Conservation (phyloP, 768 basidiomycete genomes). For the Tylopilus sp. region DNA sequence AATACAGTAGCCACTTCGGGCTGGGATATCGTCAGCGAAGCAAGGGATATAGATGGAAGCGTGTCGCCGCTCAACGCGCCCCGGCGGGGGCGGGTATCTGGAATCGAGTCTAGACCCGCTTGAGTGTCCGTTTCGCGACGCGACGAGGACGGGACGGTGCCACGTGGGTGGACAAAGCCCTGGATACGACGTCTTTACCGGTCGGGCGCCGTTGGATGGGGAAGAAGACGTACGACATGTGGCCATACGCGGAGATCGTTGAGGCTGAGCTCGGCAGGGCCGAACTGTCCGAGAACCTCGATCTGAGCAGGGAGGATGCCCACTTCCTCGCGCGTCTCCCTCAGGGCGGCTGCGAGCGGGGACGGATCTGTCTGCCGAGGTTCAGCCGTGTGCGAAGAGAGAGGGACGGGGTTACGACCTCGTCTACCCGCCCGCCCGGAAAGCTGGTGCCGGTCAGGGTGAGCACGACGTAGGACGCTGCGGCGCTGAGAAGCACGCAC, state of each 20-base stretch:
- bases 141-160: neutral
- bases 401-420: no score
- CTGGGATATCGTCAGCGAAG: constrained; percentile 48
- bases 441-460: constrained; percentile 46
- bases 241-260: constrained; percentile 69
- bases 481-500: constrained; percentile 39
- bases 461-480: neutral
- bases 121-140: neutral
- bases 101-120: neutral
- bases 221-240: constrained; percentile 57
- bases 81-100: neutral
- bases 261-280: constrained; percentile 58
- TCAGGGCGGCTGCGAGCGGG: constrained; percentile 54
- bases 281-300: constrained; percentile 63
- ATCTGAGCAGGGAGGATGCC: constrained; percentile 58
- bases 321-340: constrained; percentile 75
- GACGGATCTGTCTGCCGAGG: constrained; percentile 47
- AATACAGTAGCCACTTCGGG: constrained; percentile 68
- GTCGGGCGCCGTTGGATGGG: no score
- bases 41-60: constrained; percentile 58
- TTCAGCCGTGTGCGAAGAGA: neutral
- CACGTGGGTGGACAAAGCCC: constrained; percentile 40
- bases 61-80: constrained; percentile 17
- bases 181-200: neutral
- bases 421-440: constrained; percentile 69